These are phyloP conservation scores for Aspergillus awamori DNA, from an alignment of 2,329 filamentous ascomycete genomes.

Conservation along the genomic window DNA sequence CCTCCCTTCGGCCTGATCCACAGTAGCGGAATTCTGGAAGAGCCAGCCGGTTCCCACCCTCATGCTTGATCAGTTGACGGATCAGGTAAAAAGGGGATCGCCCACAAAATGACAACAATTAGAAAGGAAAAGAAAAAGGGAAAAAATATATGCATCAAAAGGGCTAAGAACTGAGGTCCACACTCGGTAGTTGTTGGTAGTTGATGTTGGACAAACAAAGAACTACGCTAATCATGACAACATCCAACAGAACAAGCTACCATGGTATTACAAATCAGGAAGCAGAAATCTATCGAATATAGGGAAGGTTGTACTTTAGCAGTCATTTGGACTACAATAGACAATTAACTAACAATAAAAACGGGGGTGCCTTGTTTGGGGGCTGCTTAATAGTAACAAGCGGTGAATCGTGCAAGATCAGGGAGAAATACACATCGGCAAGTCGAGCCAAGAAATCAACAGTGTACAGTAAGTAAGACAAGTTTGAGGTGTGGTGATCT, in stretches of 20 bases:
- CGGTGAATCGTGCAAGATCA: conserved; percentile 12
- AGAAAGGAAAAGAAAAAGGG: no score
- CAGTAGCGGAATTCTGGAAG: conserved; percentile 1
- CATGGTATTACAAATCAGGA: neutral
- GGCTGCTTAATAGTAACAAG: conserved; percentile 12
- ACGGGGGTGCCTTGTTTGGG: neutral
- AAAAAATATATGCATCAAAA: conserved; percentile 7
- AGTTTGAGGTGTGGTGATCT: conserved; percentile 13
- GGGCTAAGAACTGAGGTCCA: neutral
- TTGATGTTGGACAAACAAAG: conserved; percentile 10
- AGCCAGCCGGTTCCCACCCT: conserved; percentile 1
- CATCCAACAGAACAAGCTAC: neutral
- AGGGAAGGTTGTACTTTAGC: no score
- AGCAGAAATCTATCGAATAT: no score
- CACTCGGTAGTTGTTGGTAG: neutral
- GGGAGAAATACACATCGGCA: neutral
- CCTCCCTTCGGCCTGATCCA: neutral
- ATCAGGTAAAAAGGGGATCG: conserved; percentile 8
- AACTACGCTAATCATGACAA: neutral
- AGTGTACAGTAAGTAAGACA: conserved; percentile 2
- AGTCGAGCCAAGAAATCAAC: neutral
- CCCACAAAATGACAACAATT: neutral
- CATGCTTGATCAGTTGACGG: conserved; percentile 4
- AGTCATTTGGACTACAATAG: neutral
- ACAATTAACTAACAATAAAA: conserved; percentile 2